Base-by-base conservation (phyloP, 805 yeast genomes). In the Metschnikowia borealis region DNA sequence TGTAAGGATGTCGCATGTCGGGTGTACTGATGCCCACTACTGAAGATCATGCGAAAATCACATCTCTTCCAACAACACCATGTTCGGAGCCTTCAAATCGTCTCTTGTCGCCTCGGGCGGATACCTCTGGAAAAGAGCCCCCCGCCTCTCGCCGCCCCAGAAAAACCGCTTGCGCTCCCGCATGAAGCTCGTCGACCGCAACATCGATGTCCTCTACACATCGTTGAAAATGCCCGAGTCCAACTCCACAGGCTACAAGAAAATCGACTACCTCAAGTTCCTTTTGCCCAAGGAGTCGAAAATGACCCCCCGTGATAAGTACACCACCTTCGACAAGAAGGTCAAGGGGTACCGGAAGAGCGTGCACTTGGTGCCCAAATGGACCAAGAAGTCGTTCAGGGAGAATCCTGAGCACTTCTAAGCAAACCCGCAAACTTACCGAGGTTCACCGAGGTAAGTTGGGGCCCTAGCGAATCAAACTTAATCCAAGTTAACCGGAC, bases 361-460 rank as follows among this genome's bases (percentile, higher is more conserved):
- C 56, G 82, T 88, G 23, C 98, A 92, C 63, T 73, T 83, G 67
- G 87, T 85, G 39, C 96, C 97, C 18, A 88, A 90, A 65, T 90
- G 96, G 96, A 90, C 97, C 48, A 89, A 85, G 72, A 66, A 82
- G 54, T 81, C 95, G 7, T 78, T 84, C 67, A 83, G 97, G 73
- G 82, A 79, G 51, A 86, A 87, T 62, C 97, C 97, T 41, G 77
- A 77, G 52, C 78, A 84, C 63, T 85, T 79, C 66, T 87, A 72
- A 49, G 37, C 39, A 26, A 26, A 26, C 29, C 3, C 47, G 37
- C 39, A 26, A 26, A 26, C 29, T 3, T 1, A 10, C 29, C 29
- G 11, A 26, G 29, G 29, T 26, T 26, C 4, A 26, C 11, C 26
- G 8, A 21, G 26, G 26, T 21, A 6, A 21, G 8, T 21, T 20